A percentile compares a stretch with the other conserved stretches of the same genome.
Conservation (phyloP, 2,329 filamentous ascomycete species). For the Diaporthe ilicicola region DNA sequence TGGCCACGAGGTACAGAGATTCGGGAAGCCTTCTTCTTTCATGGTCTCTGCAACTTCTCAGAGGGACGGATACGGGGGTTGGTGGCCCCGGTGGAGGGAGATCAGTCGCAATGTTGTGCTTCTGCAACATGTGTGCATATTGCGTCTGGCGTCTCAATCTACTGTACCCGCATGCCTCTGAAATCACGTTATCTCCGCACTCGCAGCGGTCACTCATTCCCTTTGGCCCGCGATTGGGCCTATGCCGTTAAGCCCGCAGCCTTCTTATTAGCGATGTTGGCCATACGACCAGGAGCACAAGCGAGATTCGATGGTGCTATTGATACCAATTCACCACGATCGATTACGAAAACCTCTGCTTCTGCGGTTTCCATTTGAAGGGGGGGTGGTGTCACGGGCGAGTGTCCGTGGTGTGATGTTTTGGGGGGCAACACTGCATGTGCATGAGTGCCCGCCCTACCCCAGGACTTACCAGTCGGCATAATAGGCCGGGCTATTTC, state of each 20-base stretch:
- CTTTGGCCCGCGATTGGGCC: neutral
- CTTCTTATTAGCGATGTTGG: neutral
- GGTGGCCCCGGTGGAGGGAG: neutral
- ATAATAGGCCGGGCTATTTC: neutral
- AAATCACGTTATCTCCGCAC: constrained; percentile 27
- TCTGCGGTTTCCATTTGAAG: neutral
- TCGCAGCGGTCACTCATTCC: neutral
- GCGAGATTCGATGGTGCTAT: neutral
- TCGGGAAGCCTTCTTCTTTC: neutral
- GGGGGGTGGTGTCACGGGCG: neutral
- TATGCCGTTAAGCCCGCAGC: neutral
- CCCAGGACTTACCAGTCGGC: neutral
- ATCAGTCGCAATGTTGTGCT: neutral
- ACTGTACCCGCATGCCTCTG: constrained; percentile 15
- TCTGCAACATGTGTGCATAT: neutral
- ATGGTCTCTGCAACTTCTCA: neutral
- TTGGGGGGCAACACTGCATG: neutral
- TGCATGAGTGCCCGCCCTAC: neutral
- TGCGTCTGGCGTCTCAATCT: neutral
- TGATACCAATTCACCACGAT: neutral
- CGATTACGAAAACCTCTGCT: neutral
- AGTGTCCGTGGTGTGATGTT: constrained; percentile 5
- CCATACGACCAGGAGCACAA: neutral
- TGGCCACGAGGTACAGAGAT: neutral
- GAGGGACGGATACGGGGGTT: neutral